Conservation (phyloP, 805 yeast genomes). For the Candida verbasci region DNA sequence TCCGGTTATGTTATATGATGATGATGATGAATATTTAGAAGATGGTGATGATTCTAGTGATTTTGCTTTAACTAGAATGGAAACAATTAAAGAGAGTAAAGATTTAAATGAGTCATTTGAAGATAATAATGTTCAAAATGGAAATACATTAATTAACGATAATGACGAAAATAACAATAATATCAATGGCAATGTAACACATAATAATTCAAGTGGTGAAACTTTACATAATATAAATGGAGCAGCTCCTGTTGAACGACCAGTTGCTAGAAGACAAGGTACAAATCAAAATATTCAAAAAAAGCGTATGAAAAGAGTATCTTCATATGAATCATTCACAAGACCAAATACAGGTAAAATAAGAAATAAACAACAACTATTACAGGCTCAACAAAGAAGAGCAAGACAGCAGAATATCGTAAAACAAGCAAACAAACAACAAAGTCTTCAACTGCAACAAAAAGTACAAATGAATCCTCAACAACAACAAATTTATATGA, state of each 20-base stretch:
- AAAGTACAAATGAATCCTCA: conserved; percentile 5
- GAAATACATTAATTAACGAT: not conserved
- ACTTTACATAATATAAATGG: not conserved
- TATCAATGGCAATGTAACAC: not conserved
- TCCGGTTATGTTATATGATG: conserved; percentile 21
- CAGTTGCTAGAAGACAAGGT: conserved; percentile 2
- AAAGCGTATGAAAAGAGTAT: conserved; percentile 21
- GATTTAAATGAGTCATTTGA: not conserved
- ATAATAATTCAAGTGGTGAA: conserved; percentile 2
- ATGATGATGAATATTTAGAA: conserved; percentile 13
- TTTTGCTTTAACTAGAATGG: conserved; percentile 3
- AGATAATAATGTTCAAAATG: not conserved
- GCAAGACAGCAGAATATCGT: conserved; percentile 12
- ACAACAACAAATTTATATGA: conserved; percentile 14
- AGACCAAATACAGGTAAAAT: conserved; percentile 21
- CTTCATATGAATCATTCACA: conserved; percentile 42
- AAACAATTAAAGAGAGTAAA: not conserved
- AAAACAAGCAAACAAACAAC: conserved; percentile 8
- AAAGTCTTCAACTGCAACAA: conserved; percentile 11
- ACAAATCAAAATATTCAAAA: not conserved
- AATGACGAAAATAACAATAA: not conserved
- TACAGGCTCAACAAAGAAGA: conserved; percentile 15
- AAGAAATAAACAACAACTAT: conserved; percentile 14
- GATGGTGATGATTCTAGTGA: conserved; percentile 14
- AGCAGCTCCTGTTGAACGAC: not conserved